Conservation (phyloP, 148 eudicot species). For the Euryodendron excelsum region DNA sequence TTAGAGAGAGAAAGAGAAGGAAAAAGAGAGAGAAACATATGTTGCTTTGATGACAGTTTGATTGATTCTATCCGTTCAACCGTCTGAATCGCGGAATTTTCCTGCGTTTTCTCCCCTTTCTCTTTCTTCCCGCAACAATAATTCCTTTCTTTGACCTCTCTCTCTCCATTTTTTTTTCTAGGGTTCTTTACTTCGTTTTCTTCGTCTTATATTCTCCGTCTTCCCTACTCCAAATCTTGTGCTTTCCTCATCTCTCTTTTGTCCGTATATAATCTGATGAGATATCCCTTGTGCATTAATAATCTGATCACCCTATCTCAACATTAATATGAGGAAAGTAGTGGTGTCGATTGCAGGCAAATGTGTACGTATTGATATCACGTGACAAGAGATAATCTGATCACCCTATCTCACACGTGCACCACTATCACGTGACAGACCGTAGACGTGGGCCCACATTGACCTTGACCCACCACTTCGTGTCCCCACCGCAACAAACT, state of each 20-base stretch:
- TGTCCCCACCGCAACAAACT: slow-evolving; percentile 14
- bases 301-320: no score
- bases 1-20: no score
- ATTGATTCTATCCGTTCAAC: slow-evolving; percentile 6
- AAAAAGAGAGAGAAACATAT: not conserved
- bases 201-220: not conserved
- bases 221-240: not conserved
- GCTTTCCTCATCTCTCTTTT: not conserved
- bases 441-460: no score
- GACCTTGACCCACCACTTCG: not conserved
- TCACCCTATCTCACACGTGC: no score
- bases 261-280: no score
- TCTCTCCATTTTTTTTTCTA: not conserved
- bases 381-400: no score
- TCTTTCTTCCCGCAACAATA: not conserved
- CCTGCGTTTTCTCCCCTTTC: slow-evolving; percentile 1
- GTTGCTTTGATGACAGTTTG: not conserved
- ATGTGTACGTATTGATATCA: no score
- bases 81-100: slow-evolving; percentile 7
- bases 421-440: no score
- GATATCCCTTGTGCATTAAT: no score
- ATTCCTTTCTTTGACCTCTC: slow-evolving; percentile 19
- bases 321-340: no score
- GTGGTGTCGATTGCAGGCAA: no score
- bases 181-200: slow-evolving; percentile 8